These are phyloP conservation scores for Paramecium biaurelia DNA, from an alignment of 73 alveolate genomes.

Conservation along the genomic window DNA sequence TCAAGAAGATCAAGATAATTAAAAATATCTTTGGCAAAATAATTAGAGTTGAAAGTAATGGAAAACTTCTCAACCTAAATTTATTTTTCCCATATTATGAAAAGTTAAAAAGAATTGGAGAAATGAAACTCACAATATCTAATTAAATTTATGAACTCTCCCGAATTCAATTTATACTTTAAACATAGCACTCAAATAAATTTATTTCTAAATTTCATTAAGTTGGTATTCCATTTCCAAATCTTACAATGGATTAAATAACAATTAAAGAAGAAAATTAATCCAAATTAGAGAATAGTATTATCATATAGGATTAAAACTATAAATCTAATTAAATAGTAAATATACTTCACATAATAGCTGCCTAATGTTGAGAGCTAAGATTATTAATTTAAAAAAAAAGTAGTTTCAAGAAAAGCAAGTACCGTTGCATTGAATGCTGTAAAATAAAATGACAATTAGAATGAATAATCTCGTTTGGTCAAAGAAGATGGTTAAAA, in stretches of 20 bases:
- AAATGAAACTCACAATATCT: neutral
- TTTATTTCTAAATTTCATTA: neutral
- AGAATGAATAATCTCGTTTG: neutral
- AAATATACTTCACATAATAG: neutral
- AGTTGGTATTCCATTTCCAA: neutral
- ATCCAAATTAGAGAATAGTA: neutral
- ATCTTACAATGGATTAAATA: neutral
- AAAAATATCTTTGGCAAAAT: conserved; percentile 15
- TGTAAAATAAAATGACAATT: neutral
- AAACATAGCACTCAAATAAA: neutral
- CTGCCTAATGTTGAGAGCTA: neutral
- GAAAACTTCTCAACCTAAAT: neutral
- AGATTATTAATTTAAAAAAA: neutral
- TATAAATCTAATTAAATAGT: neutral
- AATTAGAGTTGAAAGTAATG: neutral
- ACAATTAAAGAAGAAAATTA: neutral
- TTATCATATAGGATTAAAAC: neutral
- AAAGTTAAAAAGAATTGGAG: neutral
- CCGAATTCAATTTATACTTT: neutral
- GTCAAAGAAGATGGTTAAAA: neutral
- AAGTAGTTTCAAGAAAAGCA: neutral
- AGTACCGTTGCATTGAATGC: neutral
- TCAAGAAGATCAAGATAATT: neutral
- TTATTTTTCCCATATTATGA: neutral
- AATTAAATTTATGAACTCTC: conserved; percentile 33